phyloP scores from a whole-genome alignment of 1,139 yeast species.

The Geotrichum candidum region DNA sequence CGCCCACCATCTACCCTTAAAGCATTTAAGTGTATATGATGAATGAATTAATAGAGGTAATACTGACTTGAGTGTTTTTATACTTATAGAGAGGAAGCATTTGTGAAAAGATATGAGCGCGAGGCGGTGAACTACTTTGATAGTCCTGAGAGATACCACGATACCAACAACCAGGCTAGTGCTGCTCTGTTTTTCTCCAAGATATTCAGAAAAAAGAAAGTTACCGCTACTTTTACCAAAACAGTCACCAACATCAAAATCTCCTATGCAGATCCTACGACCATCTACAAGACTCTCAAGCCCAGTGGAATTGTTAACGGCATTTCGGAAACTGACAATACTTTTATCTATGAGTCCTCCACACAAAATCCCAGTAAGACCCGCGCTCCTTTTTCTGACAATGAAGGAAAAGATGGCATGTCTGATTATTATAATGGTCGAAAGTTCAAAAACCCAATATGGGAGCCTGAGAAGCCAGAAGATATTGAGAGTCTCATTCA shows the following conservation, averaged over 20 bases:
- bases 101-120: constrained; percentile 6
- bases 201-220: constrained; percentile 2
- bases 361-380: not conserved
- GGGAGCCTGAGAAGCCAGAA: constrained; percentile 1
- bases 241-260: constrained; percentile 1
- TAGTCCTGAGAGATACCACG: constrained; percentile 14
- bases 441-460: not conserved
- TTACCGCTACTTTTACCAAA: constrained; percentile 2
- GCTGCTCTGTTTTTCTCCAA: constrained; percentile 11
- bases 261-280: not conserved
- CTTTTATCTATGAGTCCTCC: not conserved
- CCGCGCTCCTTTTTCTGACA: not conserved
- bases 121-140: constrained; percentile 11
- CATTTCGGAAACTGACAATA: not conserved
- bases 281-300: not conserved
- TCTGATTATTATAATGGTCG: not conserved
- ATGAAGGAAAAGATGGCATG: not conserved
- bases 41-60: not conserved
- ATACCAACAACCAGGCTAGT: constrained; percentile 4
- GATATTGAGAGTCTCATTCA: not conserved
- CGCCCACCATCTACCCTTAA: not conserved
- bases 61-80: constrained; percentile 6
- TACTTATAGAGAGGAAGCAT: constrained; percentile 3
- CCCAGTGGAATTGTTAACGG: not conserved
- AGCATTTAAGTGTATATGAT: not conserved